These are phyloP conservation scores for Protoeuglena noctilucae DNA, from an alignment of 139 green algal species.

Conservation along the genomic window DNA sequence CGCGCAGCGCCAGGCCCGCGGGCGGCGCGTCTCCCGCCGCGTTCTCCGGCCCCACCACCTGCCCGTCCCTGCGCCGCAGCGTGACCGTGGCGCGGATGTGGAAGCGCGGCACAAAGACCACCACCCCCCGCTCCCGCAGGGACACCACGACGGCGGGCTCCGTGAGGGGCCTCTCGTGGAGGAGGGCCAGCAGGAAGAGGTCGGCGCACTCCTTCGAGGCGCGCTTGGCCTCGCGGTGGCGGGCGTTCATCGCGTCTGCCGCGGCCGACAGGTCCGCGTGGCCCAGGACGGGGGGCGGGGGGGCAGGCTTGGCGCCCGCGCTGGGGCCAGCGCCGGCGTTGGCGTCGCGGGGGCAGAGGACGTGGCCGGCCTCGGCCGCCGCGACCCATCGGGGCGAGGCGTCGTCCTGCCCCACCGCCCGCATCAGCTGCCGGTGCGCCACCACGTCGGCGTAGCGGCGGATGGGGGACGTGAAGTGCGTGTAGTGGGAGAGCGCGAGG, in stretches of 20 bases:
- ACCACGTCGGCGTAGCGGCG: constrained; percentile 82
- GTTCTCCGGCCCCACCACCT: too few relatives aligned
- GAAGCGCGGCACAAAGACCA: constrained; percentile 8
- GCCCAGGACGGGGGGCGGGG: too few relatives aligned
- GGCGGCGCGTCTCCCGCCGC: not conserved
- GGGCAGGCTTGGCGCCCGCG: too few relatives aligned
- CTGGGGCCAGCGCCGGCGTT: too few relatives aligned
- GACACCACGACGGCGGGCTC: constrained; percentile 3
- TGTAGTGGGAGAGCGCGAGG: constrained; percentile 65
- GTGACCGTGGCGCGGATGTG: constrained; percentile 3
- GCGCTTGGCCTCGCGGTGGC: constrained; percentile 5
- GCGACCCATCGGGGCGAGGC: too few relatives aligned
- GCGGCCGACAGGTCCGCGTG: too few relatives aligned
- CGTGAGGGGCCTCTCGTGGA: not conserved
- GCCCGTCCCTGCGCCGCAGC: not conserved
- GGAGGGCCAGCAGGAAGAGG: constrained; percentile 6
- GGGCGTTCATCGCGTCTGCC: constrained; percentile 2
- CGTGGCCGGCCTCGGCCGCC: too few relatives aligned
- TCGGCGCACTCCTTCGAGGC: constrained; percentile 7
- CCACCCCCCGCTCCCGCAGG: not conserved
- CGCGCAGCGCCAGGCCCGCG: not conserved
- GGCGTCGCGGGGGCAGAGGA: too few relatives aligned
- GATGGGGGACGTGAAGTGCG: constrained; percentile 87
- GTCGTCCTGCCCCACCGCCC: constrained; percentile 36
- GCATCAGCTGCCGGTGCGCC: constrained; percentile 70